Evolutionary conservation across 164 flowering plant genomes (phyloP).

Genomic region (Sedum album): DNA sequence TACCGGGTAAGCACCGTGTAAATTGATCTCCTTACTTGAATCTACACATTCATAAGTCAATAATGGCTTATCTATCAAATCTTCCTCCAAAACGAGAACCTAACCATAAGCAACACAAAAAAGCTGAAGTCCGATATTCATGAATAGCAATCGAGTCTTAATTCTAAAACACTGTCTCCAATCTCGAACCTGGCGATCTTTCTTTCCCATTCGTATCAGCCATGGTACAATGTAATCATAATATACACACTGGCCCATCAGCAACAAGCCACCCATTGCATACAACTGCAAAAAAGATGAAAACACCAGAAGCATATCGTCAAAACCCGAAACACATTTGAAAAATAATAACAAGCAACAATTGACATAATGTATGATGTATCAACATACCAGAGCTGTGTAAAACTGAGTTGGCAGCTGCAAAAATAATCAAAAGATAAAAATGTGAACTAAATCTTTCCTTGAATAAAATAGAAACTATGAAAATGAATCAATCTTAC

Average conservation of each 20-base stretch:
- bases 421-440: not conserved
- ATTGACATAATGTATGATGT: not conserved
- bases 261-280: not conserved
- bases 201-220: not conserved
- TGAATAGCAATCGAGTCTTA: not conserved
- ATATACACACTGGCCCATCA: not conserved
- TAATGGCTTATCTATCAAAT: not conserved
- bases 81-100: not conserved
- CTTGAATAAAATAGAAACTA: not conserved
- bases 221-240: not conserved
- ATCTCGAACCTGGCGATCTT: not conserved
- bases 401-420: slow-evolving; percentile 7
- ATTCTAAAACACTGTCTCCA: not conserved
- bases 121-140: not conserved
- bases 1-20: not conserved
- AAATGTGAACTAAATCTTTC: not conserved
- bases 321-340: no score
- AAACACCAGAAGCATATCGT: not conserved
- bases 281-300: not conserved
- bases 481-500: not conserved
- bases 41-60: not conserved
- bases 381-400: slow-evolving; percentile 1
- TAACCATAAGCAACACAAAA: not conserved
- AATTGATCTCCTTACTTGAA: not conserved
- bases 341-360: not conserved